These are phyloP conservation scores for Suhomyces guaymorum DNA, from an alignment of 1,139 yeast species.

Conservation along the genomic window DNA sequence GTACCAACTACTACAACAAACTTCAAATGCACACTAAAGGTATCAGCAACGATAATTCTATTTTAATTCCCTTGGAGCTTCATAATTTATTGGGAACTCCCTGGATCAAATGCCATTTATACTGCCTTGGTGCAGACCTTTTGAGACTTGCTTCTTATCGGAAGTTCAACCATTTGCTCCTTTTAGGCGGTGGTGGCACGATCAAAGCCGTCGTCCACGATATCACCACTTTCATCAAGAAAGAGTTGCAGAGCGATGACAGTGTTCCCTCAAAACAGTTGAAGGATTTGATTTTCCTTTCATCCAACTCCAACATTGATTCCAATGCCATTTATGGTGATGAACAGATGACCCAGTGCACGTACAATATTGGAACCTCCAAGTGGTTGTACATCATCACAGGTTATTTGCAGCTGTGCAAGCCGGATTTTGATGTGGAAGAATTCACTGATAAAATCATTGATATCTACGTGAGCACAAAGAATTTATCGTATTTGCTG, in stretches of 20 bases:
- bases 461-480: slow-evolving; percentile 30
- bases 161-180: slow-evolving; percentile 32
- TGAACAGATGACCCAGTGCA: slow-evolving; percentile 9
- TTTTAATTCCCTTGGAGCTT: slow-evolving; percentile 17
- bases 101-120: slow-evolving; percentile 38
- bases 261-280: slow-evolving; percentile 25
- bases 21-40: slow-evolving; percentile 10
- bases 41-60: slow-evolving; percentile 1
- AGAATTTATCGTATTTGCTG: slow-evolving; percentile 15
- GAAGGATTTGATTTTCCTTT: slow-evolving; percentile 21
- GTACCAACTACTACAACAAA: slow-evolving; percentile 7
- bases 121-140: slow-evolving; percentile 38
- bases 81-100: slow-evolving; percentile 23
- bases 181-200: slow-evolving; percentile 38
- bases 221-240: slow-evolving; percentile 36
- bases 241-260: slow-evolving; percentile 25
- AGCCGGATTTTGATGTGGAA: slow-evolving; percentile 28
- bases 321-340: slow-evolving; percentile 6
- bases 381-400: slow-evolving; percentile 39
- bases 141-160: slow-evolving; percentile 38
- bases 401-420: slow-evolving; percentile 36
- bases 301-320: slow-evolving; percentile 11
- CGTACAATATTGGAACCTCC: slow-evolving; percentile 14
- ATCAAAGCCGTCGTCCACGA: slow-evolving; percentile 40
- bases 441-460: slow-evolving; percentile 34